Conservation (phyloP, 2,329 filamentous ascomycete genomes). For the Cryphonectria parasitica region DNA sequence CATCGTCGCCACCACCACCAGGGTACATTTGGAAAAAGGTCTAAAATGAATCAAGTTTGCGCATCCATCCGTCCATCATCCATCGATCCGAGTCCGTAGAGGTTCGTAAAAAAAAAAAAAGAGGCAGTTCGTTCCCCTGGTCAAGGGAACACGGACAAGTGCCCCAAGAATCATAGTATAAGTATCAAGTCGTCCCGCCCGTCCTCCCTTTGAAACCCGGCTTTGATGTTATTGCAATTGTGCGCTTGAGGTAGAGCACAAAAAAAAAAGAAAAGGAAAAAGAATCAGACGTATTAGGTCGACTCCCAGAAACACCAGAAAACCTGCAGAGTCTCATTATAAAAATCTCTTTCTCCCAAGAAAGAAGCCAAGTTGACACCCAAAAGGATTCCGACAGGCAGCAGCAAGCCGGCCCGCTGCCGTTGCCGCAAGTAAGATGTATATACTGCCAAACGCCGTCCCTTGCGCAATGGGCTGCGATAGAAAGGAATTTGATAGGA, state of each 20-base stretch:
- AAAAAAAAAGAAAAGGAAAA: constrained; percentile 21
- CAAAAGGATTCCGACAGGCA: constrained; percentile 13
- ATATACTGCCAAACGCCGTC: constrained; percentile 28
- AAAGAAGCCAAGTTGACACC: constrained; percentile 13
- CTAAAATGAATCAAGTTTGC: constrained; percentile 19
- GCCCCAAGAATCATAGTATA: constrained; percentile 16
- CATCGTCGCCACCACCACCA: not conserved
- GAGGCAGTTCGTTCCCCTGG: constrained; percentile 1
- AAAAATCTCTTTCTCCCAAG: constrained; percentile 21
- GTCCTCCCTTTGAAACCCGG: constrained; percentile 1
- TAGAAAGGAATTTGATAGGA: not conserved
- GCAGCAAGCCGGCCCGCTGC: constrained; percentile 15
- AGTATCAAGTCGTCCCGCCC: constrained; percentile 15
- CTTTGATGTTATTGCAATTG: constrained; percentile 19
- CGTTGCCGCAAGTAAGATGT: constrained; percentile 13
- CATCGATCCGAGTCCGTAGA: constrained; percentile 19
- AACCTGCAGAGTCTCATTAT: constrained; percentile 18
- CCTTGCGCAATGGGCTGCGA: constrained; percentile 23
- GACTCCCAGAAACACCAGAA: constrained; percentile 19
- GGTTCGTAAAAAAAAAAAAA: constrained; percentile 18
- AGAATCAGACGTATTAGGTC: constrained; percentile 26
- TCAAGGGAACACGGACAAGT: not conserved
- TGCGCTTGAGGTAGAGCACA: not conserved
- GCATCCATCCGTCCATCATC: constrained; percentile 17
- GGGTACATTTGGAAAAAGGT: constrained; percentile 12